These are phyloP conservation scores for Apiotrichum domesticum DNA, from an alignment of 1,284 basidiomycete species.

Conservation along the genomic window DNA sequence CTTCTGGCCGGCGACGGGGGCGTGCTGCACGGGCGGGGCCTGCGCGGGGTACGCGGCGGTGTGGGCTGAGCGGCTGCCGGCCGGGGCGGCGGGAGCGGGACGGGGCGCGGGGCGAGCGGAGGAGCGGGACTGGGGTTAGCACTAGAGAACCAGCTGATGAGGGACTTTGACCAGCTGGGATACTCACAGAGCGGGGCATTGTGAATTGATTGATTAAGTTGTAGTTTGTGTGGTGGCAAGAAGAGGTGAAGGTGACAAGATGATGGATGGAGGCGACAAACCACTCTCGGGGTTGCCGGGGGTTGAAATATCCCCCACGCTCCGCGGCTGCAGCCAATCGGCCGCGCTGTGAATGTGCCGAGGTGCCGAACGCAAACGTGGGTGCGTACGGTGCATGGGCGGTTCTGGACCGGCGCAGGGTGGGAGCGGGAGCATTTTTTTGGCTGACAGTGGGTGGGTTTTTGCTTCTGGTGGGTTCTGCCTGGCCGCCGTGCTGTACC, in stretches of 20 bases:
- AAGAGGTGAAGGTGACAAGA: not conserved
- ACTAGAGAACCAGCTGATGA: not conserved
- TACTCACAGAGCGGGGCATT: constrained; percentile 33
- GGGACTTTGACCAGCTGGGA: not conserved
- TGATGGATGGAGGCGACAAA: not conserved
- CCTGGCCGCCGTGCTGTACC: too few species aligned
- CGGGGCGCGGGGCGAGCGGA: constrained; percentile 38
- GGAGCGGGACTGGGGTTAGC: constrained; percentile 28
- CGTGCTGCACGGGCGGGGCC: constrained; percentile 14
- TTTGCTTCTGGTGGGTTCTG: too few species aligned
- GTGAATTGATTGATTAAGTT: constrained; percentile 4
- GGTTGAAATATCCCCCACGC: too few species aligned
- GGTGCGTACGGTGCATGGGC: too few species aligned
- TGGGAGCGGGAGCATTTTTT: too few species aligned
- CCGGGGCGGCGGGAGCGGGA: constrained; percentile 20
- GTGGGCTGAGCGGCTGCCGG: constrained; percentile 25
- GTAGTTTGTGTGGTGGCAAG: constrained; percentile 12
- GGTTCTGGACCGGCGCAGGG: too few species aligned
- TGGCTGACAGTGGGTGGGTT: too few species aligned
- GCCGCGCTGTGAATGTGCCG: too few species aligned
- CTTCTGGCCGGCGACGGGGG: constrained; percentile 16
- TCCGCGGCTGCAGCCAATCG: too few species aligned
- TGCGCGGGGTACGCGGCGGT: constrained; percentile 34
- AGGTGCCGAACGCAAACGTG: too few species aligned
- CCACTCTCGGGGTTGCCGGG: too few species aligned